Conservation (phyloP, 345 rosid species). For the Kernera saxatilis region DNA sequence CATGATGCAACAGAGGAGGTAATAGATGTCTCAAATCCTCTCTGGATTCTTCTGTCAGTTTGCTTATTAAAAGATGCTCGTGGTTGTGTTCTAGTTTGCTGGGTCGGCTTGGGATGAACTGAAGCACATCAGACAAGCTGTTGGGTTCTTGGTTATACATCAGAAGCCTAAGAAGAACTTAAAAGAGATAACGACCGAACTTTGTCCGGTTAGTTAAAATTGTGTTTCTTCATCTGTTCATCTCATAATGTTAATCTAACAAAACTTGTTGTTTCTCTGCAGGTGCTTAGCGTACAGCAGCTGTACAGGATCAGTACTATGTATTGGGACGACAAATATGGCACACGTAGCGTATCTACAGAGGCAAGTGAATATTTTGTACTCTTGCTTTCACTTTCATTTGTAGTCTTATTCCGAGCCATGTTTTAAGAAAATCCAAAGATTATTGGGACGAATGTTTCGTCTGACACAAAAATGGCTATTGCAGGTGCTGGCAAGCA, state of each 20-base stretch:
- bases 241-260: not conserved
- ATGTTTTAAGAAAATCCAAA: not conserved
- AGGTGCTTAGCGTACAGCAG: constrained; percentile 95
- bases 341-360: constrained; percentile 84
- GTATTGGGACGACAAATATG: constrained; percentile 98
- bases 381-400: not conserved
- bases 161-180: constrained; percentile 95
- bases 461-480: not conserved
- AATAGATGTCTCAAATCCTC: constrained; percentile 6
- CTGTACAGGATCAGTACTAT: constrained; percentile 88
- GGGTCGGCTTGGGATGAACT: constrained; percentile 93
- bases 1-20: constrained; percentile 84
- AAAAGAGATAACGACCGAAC: constrained; percentile 83
- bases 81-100: constrained; percentile 49
- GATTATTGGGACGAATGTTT: not conserved
- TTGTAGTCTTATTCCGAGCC: not conserved
- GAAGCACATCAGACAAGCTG: constrained; percentile 96
- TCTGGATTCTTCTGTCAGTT: not conserved
- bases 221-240: not conserved
- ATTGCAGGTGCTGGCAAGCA: constrained; percentile 70
- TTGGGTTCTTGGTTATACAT: constrained; percentile 97
- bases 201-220: constrained; percentile 64
- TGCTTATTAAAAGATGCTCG: constrained; percentile 8
- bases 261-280: constrained; percentile 22
- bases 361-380: constrained; percentile 50